A percentile compares a stretch with the other conserved stretches of the same genome.
Conservation (phyloP, 768 basidiomycete species). For the Boletus edulis region DNA sequence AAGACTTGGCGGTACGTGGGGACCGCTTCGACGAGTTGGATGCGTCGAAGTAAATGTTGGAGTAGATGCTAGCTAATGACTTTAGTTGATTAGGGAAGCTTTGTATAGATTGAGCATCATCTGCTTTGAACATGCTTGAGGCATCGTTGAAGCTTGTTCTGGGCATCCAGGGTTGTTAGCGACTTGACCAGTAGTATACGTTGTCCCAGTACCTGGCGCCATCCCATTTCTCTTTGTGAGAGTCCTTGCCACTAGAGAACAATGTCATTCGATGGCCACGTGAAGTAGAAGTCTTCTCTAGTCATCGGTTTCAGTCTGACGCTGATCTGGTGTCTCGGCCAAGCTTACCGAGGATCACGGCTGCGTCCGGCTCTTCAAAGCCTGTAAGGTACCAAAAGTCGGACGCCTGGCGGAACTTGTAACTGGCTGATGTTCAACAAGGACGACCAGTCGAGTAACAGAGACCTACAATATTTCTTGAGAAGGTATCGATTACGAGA, state of each 20-base stretch:
- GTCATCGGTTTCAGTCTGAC: neutral
- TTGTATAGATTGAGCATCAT: conserved; percentile 62
- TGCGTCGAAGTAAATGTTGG: conserved; percentile 53
- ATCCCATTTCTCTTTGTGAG: conserved; percentile 86
- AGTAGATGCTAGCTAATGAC: conserved; percentile 46
- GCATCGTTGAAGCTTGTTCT: conserved; percentile 70
- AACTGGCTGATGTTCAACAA: conserved; percentile 47
- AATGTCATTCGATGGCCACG: conserved; percentile 86
- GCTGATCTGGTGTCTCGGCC: conserved; percentile 6
- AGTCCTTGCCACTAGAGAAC: conserved; percentile 75
- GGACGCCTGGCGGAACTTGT: conserved; percentile 91
- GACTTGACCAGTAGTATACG: neutral
- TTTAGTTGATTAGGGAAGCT: conserved; percentile 58
- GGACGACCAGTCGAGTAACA: conserved; percentile 1
- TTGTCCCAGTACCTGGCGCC: conserved; percentile 59
- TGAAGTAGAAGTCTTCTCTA: conserved; percentile 68
- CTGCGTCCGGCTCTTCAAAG: conserved; percentile 91
- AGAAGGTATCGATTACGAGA: too few relatives aligned
- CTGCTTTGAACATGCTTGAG: conserved; percentile 69
- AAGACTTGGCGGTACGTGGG: conserved; percentile 44
- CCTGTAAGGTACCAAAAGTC: conserved; percentile 97
- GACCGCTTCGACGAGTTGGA: conserved; percentile 40
- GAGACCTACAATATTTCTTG: conserved; percentile 73
- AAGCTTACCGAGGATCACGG: conserved; percentile 70
- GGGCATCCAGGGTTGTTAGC: conserved; percentile 2